These are phyloP conservation scores for Cystobasidium sp. DNA, from an alignment of 1,284 basidiomycete genomes.

Conservation along the genomic window DNA sequence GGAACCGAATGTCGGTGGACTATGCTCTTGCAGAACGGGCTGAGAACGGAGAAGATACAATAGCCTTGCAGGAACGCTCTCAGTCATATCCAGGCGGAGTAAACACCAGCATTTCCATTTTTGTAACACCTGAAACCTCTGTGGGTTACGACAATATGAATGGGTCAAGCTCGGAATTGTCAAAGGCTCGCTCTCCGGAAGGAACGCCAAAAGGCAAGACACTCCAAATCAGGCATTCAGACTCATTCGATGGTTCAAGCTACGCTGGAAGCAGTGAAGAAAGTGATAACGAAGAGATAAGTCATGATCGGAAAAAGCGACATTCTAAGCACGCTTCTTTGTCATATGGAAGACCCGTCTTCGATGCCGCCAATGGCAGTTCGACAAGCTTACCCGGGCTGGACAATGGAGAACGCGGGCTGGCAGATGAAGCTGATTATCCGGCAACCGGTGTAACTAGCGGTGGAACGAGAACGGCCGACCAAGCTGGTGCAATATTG, in stretches of 20 bases:
- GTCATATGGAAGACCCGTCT: too few relatives aligned
- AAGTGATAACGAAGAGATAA: background rate
- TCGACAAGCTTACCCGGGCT: background rate
- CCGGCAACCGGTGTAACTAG: background rate
- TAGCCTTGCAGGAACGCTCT: background rate
- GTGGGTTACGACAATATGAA: background rate
- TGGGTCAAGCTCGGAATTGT: background rate
- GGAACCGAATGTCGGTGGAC: background rate
- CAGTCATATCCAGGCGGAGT: background rate
- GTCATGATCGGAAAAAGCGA: background rate
- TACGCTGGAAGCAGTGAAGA: conserved; percentile 36
- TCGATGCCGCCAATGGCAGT: background rate
- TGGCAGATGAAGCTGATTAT: conserved; percentile 10
- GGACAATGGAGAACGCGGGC: background rate
- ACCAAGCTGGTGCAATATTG: conserved; percentile 40
- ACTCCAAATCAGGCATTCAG: conserved; percentile 34
- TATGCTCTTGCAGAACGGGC: background rate
- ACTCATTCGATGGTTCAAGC: conserved; percentile 27
- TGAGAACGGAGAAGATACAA: background rate
- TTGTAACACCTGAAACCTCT: background rate
- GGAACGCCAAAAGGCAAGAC: background rate
- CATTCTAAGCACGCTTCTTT: background rate
- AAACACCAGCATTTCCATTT: background rate
- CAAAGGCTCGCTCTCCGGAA: background rate
- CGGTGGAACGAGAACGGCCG: conserved; percentile 24